Base-by-base conservation (phyloP, 1,284 basidiomycete genomes). In the Apiotrichum sp. region DNA sequence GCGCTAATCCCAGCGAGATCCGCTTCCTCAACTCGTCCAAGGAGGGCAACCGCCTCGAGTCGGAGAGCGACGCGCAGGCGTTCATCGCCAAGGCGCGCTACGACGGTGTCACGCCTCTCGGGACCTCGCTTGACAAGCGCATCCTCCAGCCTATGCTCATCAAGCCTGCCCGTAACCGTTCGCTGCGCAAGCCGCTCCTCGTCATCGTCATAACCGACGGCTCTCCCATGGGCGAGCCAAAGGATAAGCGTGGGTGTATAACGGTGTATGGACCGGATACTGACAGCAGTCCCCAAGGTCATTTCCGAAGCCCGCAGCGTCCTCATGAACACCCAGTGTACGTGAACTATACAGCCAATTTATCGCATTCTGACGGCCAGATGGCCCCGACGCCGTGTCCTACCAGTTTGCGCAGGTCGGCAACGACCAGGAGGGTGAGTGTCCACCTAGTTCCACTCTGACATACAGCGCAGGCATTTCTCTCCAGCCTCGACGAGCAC, bases 21-120 rank as follows among this genome's bases (percentile, higher is more conserved):
- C 63, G 77, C 52, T 78, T 78, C 70, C 74, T 79, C 68, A 78
- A 79, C 70, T 71, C 66, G 42, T 62, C 64, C 31, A 56, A 74
- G 45, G 69, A 77, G 51, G 78, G 76, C 39, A 75, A 78, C 67
- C 66, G 69, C 56, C 69, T 80, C 60, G 66, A 62, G 34, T 67
- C 65, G 13, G 78, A 78, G 53, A 61, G 62, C 7, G 62, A 57
- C 13, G 73, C 71, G 3, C 45, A 54, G 32, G 48, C 66, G 29
- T 65, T 76, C 33, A 39, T 76, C 43, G 10, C 48, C 0, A 58
- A 67, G 33, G 61, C 71, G 56, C 62, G 62, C 50, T 77, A 48
- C 40, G 58, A 39, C 58, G 75, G 67, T 43, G 61, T 70, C 10
- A 73, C 39, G 16, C 56, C 11, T 32, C 56, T 56, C 29, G 54